These are phyloP conservation scores for Galeopsis tetrahit DNA, from an alignment of 257 asterid genomes.

Conservation along the genomic window DNA sequence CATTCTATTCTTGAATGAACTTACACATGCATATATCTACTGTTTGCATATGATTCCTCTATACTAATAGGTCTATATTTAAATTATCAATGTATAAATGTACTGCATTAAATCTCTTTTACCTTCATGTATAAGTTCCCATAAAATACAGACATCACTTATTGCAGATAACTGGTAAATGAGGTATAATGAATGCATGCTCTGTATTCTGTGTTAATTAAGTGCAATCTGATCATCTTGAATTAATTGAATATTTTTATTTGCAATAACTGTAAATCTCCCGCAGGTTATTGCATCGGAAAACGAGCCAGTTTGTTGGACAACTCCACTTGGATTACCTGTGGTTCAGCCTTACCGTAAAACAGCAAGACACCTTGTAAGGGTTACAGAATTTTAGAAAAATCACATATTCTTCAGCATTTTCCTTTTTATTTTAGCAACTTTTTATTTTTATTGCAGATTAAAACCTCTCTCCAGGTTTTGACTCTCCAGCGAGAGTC, in stretches of 20 bases:
- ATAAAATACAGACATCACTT: background rate
- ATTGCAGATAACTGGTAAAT: constrained; percentile 18
- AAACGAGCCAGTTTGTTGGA: constrained; percentile 91
- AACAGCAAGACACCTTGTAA: constrained; percentile 71
- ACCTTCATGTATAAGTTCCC: constrained; percentile 2
- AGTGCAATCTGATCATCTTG: constrained; percentile 9
- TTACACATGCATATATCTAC: background rate
- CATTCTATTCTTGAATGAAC: constrained; percentile 18
- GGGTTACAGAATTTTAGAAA: constrained; percentile 35
- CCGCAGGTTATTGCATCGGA: constrained; percentile 84
- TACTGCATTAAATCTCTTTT: background rate
- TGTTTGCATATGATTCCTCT: constrained; percentile 7
- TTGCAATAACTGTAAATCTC: constrained; percentile 32
- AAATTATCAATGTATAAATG: background rate
- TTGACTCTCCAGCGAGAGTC: constrained; percentile 81
- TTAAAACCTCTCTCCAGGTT: constrained; percentile 91
- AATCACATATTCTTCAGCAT: constrained; percentile 11
- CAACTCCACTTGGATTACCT: constrained; percentile 98
- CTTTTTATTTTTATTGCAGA: constrained; percentile 54
- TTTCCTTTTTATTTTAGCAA: constrained; percentile 11
- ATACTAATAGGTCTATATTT: background rate
- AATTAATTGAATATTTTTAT: constrained; percentile 20
- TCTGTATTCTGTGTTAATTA: constrained; percentile 11
- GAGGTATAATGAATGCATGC: constrained; percentile 6
- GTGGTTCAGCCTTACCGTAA: constrained; percentile 97